A percentile compares a stretch with the other conserved stretches of the same genome.
phyloP scores from a whole-genome alignment of 192 early-diverging fungal species.

The Dispira simplex region DNA sequence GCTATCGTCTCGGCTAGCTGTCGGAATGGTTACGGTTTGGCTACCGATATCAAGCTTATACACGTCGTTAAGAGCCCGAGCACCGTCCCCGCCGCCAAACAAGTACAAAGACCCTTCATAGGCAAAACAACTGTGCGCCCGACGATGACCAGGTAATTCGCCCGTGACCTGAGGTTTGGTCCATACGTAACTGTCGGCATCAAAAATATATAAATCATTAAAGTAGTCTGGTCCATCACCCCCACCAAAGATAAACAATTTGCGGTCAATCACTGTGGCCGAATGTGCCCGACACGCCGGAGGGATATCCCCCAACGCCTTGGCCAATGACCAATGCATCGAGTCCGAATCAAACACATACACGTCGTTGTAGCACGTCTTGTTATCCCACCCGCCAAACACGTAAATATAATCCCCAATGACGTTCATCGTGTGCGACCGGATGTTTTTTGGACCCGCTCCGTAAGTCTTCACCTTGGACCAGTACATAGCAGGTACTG shows the following conservation, averaged over 20 bases:
- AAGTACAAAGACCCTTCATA: constrained; percentile 61
- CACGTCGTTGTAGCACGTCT: constrained; percentile 53
- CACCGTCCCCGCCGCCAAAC: constrained; percentile 80
- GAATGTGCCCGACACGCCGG: constrained; percentile 74
- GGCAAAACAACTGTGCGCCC: constrained; percentile 67
- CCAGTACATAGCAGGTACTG: constrained; percentile 75
- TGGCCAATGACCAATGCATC: constrained; percentile 66
- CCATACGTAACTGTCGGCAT: constrained; percentile 65
- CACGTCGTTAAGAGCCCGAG: constrained; percentile 64
- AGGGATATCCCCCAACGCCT: constrained; percentile 49
- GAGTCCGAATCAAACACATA: constrained; percentile 73
- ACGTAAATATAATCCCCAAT: constrained; percentile 63
- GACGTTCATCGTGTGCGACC: constrained; percentile 64
- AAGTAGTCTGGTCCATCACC: constrained; percentile 79
- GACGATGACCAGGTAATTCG: constrained; percentile 40
- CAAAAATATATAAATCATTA: constrained; percentile 62
- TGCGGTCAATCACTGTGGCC: constrained; percentile 43
- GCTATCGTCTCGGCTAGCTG: too few species aligned
- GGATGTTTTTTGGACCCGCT: constrained; percentile 39
- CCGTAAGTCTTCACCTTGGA: constrained; percentile 42
- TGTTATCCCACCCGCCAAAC: constrained; percentile 77
- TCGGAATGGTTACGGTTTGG: too few species aligned
- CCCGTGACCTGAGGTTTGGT: constrained; percentile 41
- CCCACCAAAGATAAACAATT: constrained; percentile 73
- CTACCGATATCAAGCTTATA: constrained; percentile 25